Evolutionary conservation across 331 rosid genomes (phyloP).

Genomic region (Erythrophleum ivorense): DNA sequence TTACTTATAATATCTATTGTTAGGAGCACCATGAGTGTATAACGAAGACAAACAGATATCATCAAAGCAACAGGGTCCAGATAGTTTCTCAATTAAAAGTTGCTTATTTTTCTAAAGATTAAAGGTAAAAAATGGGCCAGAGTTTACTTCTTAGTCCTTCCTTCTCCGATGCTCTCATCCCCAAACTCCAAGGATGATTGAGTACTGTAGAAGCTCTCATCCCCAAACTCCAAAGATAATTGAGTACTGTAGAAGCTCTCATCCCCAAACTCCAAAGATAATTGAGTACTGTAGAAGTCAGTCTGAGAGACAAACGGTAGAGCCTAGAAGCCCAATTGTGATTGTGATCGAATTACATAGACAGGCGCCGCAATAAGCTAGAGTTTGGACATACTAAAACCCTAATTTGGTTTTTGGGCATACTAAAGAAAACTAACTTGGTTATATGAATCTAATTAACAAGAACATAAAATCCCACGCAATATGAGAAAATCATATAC

Average conservation of each 20-base stretch:
- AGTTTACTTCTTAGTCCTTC: not conserved
- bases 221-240: too few species aligned
- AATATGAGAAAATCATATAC: not conserved
- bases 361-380: not conserved
- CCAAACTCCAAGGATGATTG: too few species aligned
- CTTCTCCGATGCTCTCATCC: not conserved
- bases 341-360: not conserved
- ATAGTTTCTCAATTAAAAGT: conserved; percentile 1
- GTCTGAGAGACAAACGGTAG: not conserved
- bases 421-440: conserved; percentile 34
- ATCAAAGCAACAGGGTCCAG: not conserved
- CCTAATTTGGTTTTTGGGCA: conserved; percentile 33
- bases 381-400: conserved; percentile 11
- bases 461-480: not conserved
- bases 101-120: not conserved
- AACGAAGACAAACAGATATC: conserved; percentile 6
- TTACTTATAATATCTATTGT: not conserved
- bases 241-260: too few species aligned
- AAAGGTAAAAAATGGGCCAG: not conserved
- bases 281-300: not conserved
- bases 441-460: not conserved
- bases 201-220: too few species aligned
- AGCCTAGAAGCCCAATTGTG: not conserved
- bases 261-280: not conserved
- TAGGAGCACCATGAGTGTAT: not conserved